Evolutionary conservation across 73 alveolate genomes (phyloP).

Genomic region (Effrenium voratum): DNA sequence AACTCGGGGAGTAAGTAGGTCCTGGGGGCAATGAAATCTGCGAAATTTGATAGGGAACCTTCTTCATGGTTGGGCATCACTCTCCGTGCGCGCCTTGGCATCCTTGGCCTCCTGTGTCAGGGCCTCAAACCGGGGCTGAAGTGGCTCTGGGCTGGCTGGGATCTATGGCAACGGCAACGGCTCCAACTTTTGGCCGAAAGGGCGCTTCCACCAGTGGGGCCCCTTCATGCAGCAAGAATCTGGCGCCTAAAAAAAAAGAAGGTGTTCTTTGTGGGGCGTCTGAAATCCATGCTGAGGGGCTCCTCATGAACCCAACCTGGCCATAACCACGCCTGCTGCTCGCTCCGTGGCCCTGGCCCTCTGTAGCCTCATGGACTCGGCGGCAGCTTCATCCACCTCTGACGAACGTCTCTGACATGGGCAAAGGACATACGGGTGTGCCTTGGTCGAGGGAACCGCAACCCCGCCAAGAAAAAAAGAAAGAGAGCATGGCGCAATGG

Average conservation of each 20-base stretch:
- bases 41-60: no score
- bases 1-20: no score
- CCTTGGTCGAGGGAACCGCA: no score
- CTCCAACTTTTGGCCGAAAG: neutral
- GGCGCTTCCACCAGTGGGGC: neutral
- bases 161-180: neutral
- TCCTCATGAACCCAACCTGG: neutral
- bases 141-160: no score
- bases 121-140: neutral
- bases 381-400: conserved; percentile 70
- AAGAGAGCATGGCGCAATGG: no score
- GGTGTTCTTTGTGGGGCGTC: neutral
- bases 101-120: conserved; percentile 50
- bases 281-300: neutral
- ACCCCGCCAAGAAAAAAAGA: no score
- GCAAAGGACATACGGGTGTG: neutral
- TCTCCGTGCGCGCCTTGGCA: conserved; percentile 55
- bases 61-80: no score
- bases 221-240: neutral
- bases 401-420: neutral
- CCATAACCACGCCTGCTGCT: neutral
- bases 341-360: neutral
- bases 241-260: neutral
- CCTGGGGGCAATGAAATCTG: no score
- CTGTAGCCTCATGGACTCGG: conserved; percentile 46